Evolutionary conservation across 768 basidiomycete species (phyloP).

Genomic region (Termitomyces sp.): DNA sequence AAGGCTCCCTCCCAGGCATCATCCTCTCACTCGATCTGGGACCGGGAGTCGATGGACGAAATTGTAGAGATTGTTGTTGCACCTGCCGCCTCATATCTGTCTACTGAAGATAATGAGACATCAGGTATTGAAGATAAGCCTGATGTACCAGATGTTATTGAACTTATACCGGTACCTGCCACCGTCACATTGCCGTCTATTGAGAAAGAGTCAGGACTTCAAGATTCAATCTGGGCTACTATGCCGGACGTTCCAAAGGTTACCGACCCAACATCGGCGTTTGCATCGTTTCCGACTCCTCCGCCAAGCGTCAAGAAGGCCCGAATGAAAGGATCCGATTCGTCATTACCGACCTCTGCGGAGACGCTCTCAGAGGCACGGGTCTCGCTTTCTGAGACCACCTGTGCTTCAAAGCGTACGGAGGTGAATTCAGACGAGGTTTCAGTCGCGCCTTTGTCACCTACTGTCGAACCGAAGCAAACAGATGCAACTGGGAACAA

Average conservation of each 20-base stretch:
- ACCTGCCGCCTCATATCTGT: neutral
- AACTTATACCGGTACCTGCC: neutral
- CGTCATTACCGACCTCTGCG: neutral
- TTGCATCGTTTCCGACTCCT: neutral
- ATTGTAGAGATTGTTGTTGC: neutral
- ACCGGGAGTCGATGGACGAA: neutral
- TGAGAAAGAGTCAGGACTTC: neutral
- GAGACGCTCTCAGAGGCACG: neutral
- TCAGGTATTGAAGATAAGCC: neutral
- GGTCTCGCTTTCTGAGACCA: no score
- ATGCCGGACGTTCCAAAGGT: neutral
- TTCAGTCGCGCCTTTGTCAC: no score
- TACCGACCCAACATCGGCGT: neutral
- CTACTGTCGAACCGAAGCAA: no score
- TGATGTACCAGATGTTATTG: neutral
- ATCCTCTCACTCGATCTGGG: neutral
- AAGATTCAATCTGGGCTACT: neutral
- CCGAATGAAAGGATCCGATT: neutral
- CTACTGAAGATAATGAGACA: neutral
- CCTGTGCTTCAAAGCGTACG: no score
- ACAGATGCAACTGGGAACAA: no score
- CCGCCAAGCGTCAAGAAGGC: constrained; percentile 2
- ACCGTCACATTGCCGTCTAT: neutral
- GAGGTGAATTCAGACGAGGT: no score
- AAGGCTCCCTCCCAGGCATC: neutral